Evolutionary conservation across 257 asterid species (phyloP).

Genomic region (Rauvolfia tetraphylla): DNA sequence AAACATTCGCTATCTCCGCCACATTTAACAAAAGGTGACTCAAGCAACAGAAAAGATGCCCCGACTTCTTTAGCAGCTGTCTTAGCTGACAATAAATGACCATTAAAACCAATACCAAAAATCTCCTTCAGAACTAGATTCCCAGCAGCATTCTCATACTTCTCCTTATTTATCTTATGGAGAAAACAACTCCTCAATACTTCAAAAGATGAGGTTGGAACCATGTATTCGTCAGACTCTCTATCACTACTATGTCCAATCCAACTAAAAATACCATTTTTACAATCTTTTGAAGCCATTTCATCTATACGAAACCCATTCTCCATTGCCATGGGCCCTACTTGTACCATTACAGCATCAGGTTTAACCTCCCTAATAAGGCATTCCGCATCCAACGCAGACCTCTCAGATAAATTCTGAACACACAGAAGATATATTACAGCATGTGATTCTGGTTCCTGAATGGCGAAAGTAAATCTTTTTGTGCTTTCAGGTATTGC

Average conservation of each 20-base stretch:
- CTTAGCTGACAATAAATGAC: conserved; percentile 65
- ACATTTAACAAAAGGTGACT: conserved; percentile 63
- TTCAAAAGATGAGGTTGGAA: conserved; percentile 81
- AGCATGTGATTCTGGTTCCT: conserved; percentile 55
- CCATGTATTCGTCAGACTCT: conserved; percentile 23
- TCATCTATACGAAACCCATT: conserved; percentile 27
- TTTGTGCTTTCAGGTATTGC: conserved; percentile 70
- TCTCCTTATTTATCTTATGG: conserved; percentile 56
- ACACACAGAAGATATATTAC: conserved; percentile 65
- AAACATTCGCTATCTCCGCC: conserved; percentile 19
- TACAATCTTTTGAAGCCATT: conserved; percentile 10
- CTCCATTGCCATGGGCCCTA: conserved; percentile 34
- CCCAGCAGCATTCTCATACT: conserved; percentile 85
- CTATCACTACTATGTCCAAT: not conserved
- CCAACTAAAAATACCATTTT: conserved; percentile 3
- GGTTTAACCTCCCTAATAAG: conserved; percentile 73
- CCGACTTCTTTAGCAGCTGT: conserved; percentile 86
- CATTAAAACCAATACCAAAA: conserved; percentile 77
- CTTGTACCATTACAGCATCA: conserved; percentile 89
- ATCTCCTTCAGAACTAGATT: conserved; percentile 69
- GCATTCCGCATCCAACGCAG: conserved; percentile 70
- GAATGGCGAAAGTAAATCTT: conserved; percentile 75
- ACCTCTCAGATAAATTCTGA: conserved; percentile 83
- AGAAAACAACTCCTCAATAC: conserved; percentile 74
- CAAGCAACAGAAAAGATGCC: conserved; percentile 67